Evolutionary conservation across 495 filamentous ascomycete genomes (phyloP).

Genomic region (Aspergillus campestris): DNA sequence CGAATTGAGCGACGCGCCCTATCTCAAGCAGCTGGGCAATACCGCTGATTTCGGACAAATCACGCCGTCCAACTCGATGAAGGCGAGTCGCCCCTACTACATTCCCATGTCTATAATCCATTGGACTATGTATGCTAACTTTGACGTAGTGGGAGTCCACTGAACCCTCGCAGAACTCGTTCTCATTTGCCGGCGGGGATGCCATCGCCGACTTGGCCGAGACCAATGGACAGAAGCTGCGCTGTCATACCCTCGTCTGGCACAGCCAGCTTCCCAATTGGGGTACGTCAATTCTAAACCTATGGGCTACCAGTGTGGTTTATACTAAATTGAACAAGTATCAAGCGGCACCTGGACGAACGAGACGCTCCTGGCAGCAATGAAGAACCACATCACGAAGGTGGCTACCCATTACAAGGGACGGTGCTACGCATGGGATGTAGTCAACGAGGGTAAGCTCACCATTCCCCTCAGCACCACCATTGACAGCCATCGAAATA

Average conservation of each 20-base stretch:
- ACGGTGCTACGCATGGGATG: constrained; percentile 41
- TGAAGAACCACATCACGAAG: constrained; percentile 44
- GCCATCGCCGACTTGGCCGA: constrained; percentile 41
- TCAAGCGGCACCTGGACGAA: constrained; percentile 46
- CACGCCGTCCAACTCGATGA: constrained; percentile 52
- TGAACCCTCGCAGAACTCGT: constrained; percentile 40
- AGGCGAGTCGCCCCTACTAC: constrained; percentile 20
- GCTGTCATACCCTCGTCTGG: constrained; percentile 58
- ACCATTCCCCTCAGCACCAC: neutral
- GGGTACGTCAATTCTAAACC: constrained; percentile 29
- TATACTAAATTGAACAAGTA: constrained; percentile 23
- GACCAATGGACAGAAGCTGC: constrained; percentile 44
- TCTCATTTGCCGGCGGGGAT: constrained; percentile 44
- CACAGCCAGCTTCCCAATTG: constrained; percentile 51
- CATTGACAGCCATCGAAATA: neutral
- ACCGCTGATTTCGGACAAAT: constrained; percentile 50
- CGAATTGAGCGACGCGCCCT: constrained; percentile 42
- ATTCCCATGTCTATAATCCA: neutral
- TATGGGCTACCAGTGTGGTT: neutral
- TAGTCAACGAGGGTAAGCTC: constrained; percentile 30
- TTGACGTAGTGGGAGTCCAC: constrained; percentile 38
- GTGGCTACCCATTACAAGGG: constrained; percentile 49
- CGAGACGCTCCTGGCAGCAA: constrained; percentile 39
- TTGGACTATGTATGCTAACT: neutral
- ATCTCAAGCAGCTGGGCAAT: constrained; percentile 36